Evolutionary conservation across 495 filamentous ascomycete genomes (phyloP).

Genomic region (Sporormia fimetaria): DNA sequence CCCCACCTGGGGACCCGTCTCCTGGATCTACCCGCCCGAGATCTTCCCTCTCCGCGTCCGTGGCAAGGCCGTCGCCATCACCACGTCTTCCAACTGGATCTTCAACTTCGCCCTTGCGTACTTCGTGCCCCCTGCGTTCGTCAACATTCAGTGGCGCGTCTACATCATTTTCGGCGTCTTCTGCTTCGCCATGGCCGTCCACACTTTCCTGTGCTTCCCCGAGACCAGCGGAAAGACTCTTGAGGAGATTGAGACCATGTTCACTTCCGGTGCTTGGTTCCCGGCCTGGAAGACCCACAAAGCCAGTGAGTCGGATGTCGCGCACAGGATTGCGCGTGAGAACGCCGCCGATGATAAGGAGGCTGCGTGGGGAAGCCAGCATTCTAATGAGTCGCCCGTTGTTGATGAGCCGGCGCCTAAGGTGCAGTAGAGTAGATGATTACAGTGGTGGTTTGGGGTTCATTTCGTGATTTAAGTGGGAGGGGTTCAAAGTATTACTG

Average conservation of each 20-base stretch:
- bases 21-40: constrained; percentile 69
- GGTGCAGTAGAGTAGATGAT: no score
- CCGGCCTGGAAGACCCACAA: constrained; percentile 22
- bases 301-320: constrained; percentile 1
- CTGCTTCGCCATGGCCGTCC: constrained; percentile 18
- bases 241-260: constrained; percentile 25
- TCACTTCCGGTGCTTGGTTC: constrained; percentile 7
- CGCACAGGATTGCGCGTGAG: neutral
- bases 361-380: no score
- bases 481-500: no score
- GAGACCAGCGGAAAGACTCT: constrained; percentile 26
- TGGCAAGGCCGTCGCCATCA: constrained; percentile 59
- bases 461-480: no score
- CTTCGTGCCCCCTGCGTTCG: constrained; percentile 65
- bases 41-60: constrained; percentile 63
- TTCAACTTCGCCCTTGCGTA: constrained; percentile 71
- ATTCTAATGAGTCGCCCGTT: no score
- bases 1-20: constrained; percentile 50
- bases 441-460: no score
- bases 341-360: neutral
- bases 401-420: no score
- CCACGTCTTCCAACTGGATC: constrained; percentile 62
- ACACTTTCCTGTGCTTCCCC: constrained; percentile 24
- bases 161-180: constrained; percentile 27
- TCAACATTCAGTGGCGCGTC: constrained; percentile 55